phyloP scores from a whole-genome alignment of 306 rosid genomes.

The Abrus precatorius region DNA sequence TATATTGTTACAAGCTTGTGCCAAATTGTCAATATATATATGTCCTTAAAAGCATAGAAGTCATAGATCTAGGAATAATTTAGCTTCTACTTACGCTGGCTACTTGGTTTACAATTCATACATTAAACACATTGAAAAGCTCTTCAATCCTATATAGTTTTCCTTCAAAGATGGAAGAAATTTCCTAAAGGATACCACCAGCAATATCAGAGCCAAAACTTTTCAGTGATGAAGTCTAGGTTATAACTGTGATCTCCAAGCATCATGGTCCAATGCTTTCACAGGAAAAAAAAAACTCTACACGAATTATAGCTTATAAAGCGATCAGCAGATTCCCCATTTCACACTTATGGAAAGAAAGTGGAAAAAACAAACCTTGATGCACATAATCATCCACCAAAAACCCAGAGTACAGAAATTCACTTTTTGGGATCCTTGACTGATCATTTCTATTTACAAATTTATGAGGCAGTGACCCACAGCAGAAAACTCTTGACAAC shows the following conservation, averaged over 20 bases:
- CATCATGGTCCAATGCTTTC: constrained; percentile 46
- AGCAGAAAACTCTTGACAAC: constrained; percentile 57
- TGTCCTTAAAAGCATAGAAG: constrained; percentile 39
- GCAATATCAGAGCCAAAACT: constrained; percentile 46
- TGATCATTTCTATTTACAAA: constrained; percentile 69
- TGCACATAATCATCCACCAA: constrained; percentile 54
- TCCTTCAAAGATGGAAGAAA: constrained; percentile 25
- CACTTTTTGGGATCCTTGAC: constrained; percentile 44
- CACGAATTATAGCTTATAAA: constrained; percentile 37
- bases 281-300: constrained; percentile 33
- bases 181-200: constrained; percentile 35
- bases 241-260: constrained; percentile 52
- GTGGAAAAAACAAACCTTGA: constrained; percentile 54
- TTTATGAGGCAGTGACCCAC: constrained; percentile 58
- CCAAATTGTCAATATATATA: constrained; percentile 37
- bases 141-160: constrained; percentile 27
- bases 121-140: constrained; percentile 32
- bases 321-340: constrained; percentile 49
- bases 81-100: constrained; percentile 42
- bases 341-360: constrained; percentile 40
- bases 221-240: constrained; percentile 44
- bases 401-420: constrained; percentile 45
- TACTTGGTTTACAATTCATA: constrained; percentile 46
- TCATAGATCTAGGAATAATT: constrained; percentile 34
- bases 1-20: constrained; percentile 42